phyloP scores from a whole-genome alignment of 139 green algal genomes.

The Bryopsis sp. region DNA sequence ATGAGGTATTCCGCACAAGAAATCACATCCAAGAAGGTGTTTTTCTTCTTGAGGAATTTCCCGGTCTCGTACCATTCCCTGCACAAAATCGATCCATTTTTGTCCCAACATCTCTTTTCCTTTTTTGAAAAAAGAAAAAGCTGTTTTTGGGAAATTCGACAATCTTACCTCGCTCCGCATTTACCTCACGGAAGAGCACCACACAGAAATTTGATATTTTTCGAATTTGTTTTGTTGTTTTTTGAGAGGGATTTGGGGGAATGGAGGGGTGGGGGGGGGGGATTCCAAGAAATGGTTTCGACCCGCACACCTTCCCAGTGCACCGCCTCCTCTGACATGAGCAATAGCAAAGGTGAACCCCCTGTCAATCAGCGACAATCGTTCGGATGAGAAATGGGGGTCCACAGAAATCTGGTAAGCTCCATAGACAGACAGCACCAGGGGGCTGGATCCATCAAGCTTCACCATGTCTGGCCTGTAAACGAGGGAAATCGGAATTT shows the following conservation, averaged over 20 bases:
- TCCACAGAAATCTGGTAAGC: slow-evolving; percentile 17
- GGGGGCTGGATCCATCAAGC: slow-evolving; percentile 18
- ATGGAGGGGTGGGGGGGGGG: no score
- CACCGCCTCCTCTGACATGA: slow-evolving; percentile 59
- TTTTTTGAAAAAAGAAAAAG: no score
- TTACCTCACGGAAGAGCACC: no score
- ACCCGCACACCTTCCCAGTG: slow-evolving; percentile 38
- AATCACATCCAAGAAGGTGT: slow-evolving; percentile 83
- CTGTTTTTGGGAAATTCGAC: no score
- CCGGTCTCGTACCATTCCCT: slow-evolving; percentile 64
- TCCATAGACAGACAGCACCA: slow-evolving; percentile 25
- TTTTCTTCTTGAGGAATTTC: slow-evolving; percentile 76
- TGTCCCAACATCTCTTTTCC: no score
- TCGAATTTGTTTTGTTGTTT: no score
- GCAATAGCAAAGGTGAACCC: slow-evolving; percentile 62
- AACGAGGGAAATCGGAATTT: slow-evolving; percentile 21
- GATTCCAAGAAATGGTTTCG: neutral
- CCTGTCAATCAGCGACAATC: slow-evolving; percentile 64
- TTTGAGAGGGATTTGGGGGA: no score
- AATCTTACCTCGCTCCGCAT: no score
- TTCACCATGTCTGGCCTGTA: slow-evolving; percentile 15
- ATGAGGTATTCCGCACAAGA: slow-evolving; percentile 52
- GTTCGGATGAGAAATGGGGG: slow-evolving; percentile 12
- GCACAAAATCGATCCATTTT: neutral
- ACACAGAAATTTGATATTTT: no score